These are phyloP conservation scores for Erysiphe neolycopersici DNA, from an alignment of 2,329 filamentous ascomycete species.

Conservation along the genomic window DNA sequence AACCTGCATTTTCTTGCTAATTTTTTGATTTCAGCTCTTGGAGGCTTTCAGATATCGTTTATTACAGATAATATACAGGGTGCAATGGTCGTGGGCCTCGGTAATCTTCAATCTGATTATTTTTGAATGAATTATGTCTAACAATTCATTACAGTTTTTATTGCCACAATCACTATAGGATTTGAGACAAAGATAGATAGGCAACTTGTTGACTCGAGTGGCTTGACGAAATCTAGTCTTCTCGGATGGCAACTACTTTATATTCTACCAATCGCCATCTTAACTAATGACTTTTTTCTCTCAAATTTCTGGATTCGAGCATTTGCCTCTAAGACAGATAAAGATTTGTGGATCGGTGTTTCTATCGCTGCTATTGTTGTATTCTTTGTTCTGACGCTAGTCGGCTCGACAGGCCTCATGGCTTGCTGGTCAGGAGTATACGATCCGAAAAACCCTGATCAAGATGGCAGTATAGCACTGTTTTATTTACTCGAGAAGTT, in stretches of 20 bases:
- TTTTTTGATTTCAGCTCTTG: slow-evolving; percentile 26
- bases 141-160: slow-evolving; percentile 22
- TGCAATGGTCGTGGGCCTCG: slow-evolving; percentile 46
- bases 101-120: slow-evolving; percentile 3
- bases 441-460: slow-evolving; percentile 27
- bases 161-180: slow-evolving; percentile 54
- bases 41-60: slow-evolving; percentile 65
- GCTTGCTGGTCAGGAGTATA: slow-evolving; percentile 55
- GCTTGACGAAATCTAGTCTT: slow-evolving; percentile 38
- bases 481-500: slow-evolving; percentile 48
- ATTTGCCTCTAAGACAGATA: slow-evolving; percentile 55
- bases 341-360: slow-evolving; percentile 48
- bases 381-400: slow-evolving; percentile 42
- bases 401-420: slow-evolving; percentile 46
- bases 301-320: slow-evolving; percentile 66
- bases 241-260: slow-evolving; percentile 70
- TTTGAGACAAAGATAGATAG: slow-evolving; percentile 46
- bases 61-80: slow-evolving; percentile 64
- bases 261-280: slow-evolving; percentile 53
- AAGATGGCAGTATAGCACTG: slow-evolving; percentile 42
- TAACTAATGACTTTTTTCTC: slow-evolving; percentile 72
- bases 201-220: slow-evolving; percentile 38
- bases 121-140: background rate
- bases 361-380: slow-evolving; percentile 38
- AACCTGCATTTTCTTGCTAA: slow-evolving; percentile 1